phyloP scores from a whole-genome alignment of 2,329 filamentous ascomycete genomes.

The Fusarium multiceps region DNA sequence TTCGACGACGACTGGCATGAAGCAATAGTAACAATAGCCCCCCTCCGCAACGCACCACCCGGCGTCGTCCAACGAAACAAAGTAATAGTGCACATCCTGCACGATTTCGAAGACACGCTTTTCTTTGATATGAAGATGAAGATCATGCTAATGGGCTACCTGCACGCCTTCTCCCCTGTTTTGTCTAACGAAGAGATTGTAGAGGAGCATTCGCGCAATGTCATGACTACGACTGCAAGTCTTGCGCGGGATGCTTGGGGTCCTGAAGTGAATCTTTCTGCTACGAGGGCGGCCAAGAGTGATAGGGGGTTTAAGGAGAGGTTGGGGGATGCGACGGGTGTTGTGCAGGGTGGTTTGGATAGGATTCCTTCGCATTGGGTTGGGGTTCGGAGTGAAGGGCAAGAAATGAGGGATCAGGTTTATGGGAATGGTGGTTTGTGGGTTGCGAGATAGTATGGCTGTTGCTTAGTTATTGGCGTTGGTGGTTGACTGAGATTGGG shows the following conservation, averaged over 20 bases:
- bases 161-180: constrained; percentile 56
- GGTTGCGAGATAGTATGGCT: constrained; percentile 48
- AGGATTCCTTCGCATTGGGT: constrained; percentile 68
- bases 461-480: not conserved
- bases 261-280: constrained; percentile 53
- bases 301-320: constrained; percentile 58
- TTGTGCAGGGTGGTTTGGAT: constrained; percentile 66
- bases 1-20: constrained; percentile 65
- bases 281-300: constrained; percentile 54
- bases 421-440: constrained; percentile 63
- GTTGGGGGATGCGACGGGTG: constrained; percentile 60
- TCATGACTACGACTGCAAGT: constrained; percentile 58
- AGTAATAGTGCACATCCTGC: constrained; percentile 65
- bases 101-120: constrained; percentile 58
- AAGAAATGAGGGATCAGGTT: constrained; percentile 59
- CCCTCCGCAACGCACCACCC: constrained; percentile 58
- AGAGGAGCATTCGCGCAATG: constrained; percentile 54
- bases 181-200: constrained; percentile 46
- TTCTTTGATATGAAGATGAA: constrained; percentile 61
- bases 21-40: constrained; percentile 67
- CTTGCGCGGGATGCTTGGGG: constrained; percentile 60
- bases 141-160: constrained; percentile 69
- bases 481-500: not conserved
- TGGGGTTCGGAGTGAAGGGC: constrained; percentile 66
- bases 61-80: constrained; percentile 61